Base-by-base conservation (phyloP, 2,329 filamentous ascomycete species). In the Elsinoe perseae region DNA sequence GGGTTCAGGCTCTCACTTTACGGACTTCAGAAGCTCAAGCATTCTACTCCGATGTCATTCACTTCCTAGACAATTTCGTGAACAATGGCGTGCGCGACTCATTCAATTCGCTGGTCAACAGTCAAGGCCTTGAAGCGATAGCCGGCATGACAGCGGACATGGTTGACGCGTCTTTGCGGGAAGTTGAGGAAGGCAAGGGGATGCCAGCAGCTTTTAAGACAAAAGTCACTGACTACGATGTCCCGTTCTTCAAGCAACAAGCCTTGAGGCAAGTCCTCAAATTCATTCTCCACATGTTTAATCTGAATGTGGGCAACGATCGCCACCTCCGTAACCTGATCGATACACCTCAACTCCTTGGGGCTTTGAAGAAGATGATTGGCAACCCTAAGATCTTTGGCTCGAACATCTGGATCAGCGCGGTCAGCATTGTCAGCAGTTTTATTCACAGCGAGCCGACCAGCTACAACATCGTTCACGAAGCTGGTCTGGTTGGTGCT, bases 381-480 rank as follows among this genome's bases (percentile, higher is more conserved):
- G 83, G 86, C 61, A 86, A 95, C 64, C 85, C 87, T 34, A 77
- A 77, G 54, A 77, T 84, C 34, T 99, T 91, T 68, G 93, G 93
- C 10, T 93, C 92, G 1, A 86, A 93, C 58, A 89, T 97, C 4
- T 99, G 93, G 93, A 95, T 90, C 50, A 91, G 91, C 68, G 87
- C 90, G 5, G 89, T 95, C 60, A 91, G 86, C 56, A 92, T 96
- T 57, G 76, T 98, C 52, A 93, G 89, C 66, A 92, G 89, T 64
- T 98, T 98, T 70, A 95, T 99, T 64, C 95, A 99, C 72, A 96
- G 97, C 67, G 93, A 98, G 66, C 93, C 93, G 0, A 98, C 93
- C 0, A 98, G 93, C 70, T 98, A 95, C 69, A 86, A 89, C 25
- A 89, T 95, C 21, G 93, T 99, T 61, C 89, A 89, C 12, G 93